Evolutionary conservation across 495 filamentous ascomycete species (phyloP), one percentile per base, ranked within the genome.

Genomic region (Margaritispora aquatica): DNA sequence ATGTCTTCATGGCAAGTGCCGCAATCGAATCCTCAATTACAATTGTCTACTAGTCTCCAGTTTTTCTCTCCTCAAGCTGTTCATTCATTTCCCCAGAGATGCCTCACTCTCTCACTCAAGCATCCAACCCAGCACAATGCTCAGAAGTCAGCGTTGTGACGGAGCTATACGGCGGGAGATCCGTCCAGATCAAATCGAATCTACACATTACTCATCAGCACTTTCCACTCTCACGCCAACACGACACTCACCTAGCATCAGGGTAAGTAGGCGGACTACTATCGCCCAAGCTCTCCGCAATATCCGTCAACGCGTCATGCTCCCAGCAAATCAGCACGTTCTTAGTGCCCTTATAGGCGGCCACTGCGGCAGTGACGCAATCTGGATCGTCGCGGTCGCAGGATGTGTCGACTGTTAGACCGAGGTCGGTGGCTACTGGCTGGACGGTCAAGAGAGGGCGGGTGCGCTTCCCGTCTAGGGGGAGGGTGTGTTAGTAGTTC

Each of bases 261-360:
- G 58, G 63, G 48, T 65, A 65, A 15, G 0, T 36, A 1, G 59
- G 59, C 0, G 63, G 46, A 52, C 58, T 58, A 1, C 41, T 49
- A 26, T 58, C 72, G 63, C 70, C 69, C 4, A 74, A 49, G 9
- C 23, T 27, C 24, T 61, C 47, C 78, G 78, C 50, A 81, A 84
- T 79, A 62, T 77, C 69, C n/a, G 70, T 75, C 51, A 84, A 60
- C 15, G 66, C 62, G 26, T 71, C 68, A 61, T 84, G 80, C 59
- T 84, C 75, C 81, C 81, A 84, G 69, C 80, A 84, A 50, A 84
- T 78, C 19, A 84, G 61, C 13, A 84, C 75, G 62, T 84, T 84
- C 48, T 75, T 76, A 1, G 60, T 55, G 0, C 75, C 77, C 1
- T 61, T 38, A 36, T 81, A 81, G 1, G 46, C 57, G 0, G 77